Evolutionary conservation across 805 yeast species (phyloP), one percentile per base, ranked within the genome.

Genomic region (Ogataea haglerorum): DNA sequence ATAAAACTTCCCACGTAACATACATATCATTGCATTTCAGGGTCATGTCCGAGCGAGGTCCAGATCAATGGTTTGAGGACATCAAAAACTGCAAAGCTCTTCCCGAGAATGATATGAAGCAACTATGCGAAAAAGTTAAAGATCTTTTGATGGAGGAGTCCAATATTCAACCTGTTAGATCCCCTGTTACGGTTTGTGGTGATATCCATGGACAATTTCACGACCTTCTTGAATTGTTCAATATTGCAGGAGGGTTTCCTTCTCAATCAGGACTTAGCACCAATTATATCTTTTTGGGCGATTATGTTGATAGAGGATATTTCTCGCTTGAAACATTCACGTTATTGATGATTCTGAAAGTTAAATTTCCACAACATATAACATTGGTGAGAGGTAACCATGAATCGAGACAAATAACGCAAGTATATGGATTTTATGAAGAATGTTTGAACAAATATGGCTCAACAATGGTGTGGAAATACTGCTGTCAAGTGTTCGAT

Each of bases 181-280:
- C 88, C 21, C 97, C 97, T 1, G 97, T 89, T 6, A 88, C 96
- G 0, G 96, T 89, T 1, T 89, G 96, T 68, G 97, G 95, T 58
- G 99, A 91, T 65, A 93, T 91, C 54, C 99, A 91, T 64, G 99
- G 99, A 4, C 99, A 91, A 63, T 91, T 91, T 63, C 98, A 91
- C 61, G 99, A 91, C 63, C 72, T 91, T 46, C 67, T 91, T 47
- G 97, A 93, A 62, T 71, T 91, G 18, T 93, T 93, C 64, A 72
- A 95, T 51, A 83, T 90, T 10, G 77, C 89, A 19, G 99, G 99
- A 32, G 98, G 98, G 14, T 76, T 90, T 49, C 98, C 98, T 0
- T 81, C 81, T 43, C 81, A 83, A 38, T 49, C 63, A 3, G 69
- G 67, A 46, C 35, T 58, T 16, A 56, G 60, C 36, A 60, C 60